These are phyloP conservation scores for Scutellaria galericulata DNA, from an alignment of 257 asterid genomes.

Conservation along the genomic window DNA sequence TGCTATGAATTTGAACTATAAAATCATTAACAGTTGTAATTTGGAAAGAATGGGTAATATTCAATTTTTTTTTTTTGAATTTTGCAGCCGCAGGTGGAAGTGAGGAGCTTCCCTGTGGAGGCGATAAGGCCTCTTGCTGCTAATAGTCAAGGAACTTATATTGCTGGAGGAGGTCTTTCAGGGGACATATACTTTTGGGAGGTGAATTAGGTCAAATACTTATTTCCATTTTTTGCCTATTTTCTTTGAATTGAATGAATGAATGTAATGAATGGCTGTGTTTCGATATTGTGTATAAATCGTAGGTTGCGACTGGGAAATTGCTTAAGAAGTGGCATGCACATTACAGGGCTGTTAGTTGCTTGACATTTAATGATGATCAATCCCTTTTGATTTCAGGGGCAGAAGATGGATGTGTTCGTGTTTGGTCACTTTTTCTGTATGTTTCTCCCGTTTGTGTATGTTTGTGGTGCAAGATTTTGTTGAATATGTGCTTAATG, in stretches of 20 bases:
- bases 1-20: conserved; percentile 9
- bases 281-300: not conserved
- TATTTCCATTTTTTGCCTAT: not conserved
- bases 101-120: conserved; percentile 84
- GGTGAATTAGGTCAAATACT: conserved; percentile 47
- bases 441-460: conserved; percentile 38
- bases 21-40: not conserved
- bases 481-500: conserved; percentile 6
- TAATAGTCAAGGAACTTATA: conserved; percentile 71
- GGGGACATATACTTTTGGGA: conserved; percentile 92
- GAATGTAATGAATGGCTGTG: conserved; percentile 9
- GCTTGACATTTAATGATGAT: conserved; percentile 80
- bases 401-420: conserved; percentile 89
- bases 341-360: conserved; percentile 80
- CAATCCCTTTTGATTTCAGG: conserved; percentile 90
- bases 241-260: conserved; percentile 10
- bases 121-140: conserved; percentile 67
- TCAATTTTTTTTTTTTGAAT: conserved; percentile 5
- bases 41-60: conserved; percentile 4
- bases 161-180: conserved; percentile 84
- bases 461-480: conserved; percentile 16
- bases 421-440: conserved; percentile 97
- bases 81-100: conserved; percentile 85
- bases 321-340: conserved; percentile 95
- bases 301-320: conserved; percentile 79